Evolutionary conservation across 768 basidiomycete species (phyloP), one percentile per base, ranked within the genome.

Genomic region (Leccinum longicurvipes): DNA sequence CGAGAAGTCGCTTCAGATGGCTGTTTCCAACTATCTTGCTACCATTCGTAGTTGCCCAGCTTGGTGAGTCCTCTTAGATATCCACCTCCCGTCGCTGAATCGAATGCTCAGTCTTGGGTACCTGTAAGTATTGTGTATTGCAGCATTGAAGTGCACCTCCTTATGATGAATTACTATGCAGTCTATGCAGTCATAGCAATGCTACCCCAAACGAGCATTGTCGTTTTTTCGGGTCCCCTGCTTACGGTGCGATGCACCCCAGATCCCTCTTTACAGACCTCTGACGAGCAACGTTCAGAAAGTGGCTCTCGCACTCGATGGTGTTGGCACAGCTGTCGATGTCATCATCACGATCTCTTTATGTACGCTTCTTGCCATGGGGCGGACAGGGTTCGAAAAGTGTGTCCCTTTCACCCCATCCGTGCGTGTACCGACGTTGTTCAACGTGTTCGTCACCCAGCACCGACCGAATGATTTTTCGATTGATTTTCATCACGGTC

Each of bases 401-500:
- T 67, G 32, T 14, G 65, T 59, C 28, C 23, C 14, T 54, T 25
- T 25, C 23, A 17, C 3, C 8, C 45, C 27, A 6, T 21, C 3
- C 17, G 19, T 25, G 12, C 21, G 29, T 3, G 34, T 32, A 25
- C 41, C 41, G 47, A 9, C 47, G 11, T 29, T 11, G 32, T 41
- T 48, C 51, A 51, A 53, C 55, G 47, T 41, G 56, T 12, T 11
- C 8, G 6, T 52, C 50, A 28, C 47, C 32, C 31, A 68, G 66
- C 46, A 69, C 65, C 25, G 67, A 67, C 47, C 62, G 41, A 15
- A 65, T 63, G 55, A 53, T 68, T 56, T 52, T 54, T 25, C 60
- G 67, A 15, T 4, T 69, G 56, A 65, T 68, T 42, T 56, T 69
- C 49, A 63, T 63, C 48, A 63, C 63, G 32, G 61, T 62, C 47